These are phyloP conservation scores for Theileria orientalis DNA, from an alignment of 169 alveolate species.

Conservation along the genomic window DNA sequence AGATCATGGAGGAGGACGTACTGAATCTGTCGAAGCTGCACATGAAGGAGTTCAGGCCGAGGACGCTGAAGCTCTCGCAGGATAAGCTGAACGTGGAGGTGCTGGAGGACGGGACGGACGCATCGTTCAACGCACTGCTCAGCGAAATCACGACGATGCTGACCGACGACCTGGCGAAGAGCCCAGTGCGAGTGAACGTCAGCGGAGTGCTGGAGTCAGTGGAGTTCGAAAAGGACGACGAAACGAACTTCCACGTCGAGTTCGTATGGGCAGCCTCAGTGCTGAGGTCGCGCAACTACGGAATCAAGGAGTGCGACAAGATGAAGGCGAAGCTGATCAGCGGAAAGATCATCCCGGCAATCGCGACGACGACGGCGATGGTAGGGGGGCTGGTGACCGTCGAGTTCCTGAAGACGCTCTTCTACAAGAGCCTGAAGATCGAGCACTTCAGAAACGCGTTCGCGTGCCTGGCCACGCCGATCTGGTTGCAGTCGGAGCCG, in stretches of 20 bases:
- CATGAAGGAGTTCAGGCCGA: slow-evolving; percentile 51
- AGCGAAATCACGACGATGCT: background rate
- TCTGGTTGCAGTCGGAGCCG: slow-evolving; percentile 89
- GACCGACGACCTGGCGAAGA: too few species aligned
- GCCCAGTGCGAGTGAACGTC: slow-evolving; percentile 27
- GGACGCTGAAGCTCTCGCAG: slow-evolving; percentile 41
- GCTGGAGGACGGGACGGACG: background rate
- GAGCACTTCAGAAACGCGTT: slow-evolving; percentile 91
- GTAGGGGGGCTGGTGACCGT: slow-evolving; percentile 95
- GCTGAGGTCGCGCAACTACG: slow-evolving; percentile 96
- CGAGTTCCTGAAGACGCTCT: slow-evolving; percentile 85
- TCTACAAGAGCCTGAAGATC: slow-evolving; percentile 49
- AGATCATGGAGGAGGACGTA: slow-evolving; percentile 7
- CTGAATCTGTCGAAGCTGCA: slow-evolving; percentile 9
- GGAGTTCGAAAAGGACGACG: slow-evolving; percentile 99
- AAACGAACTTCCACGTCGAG: slow-evolving; percentile 96
- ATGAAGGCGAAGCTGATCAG: slow-evolving; percentile 96
- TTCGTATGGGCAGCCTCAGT: slow-evolving; percentile 95
- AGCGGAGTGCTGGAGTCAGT: slow-evolving; percentile 26
- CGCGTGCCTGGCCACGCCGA: slow-evolving; percentile 91
- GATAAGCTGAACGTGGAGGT: slow-evolving; percentile 61
- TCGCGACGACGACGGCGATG: slow-evolving; percentile 99
- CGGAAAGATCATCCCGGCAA: slow-evolving; percentile 99
- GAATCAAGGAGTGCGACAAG: slow-evolving; percentile 87
- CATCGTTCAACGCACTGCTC: background rate